Base-by-base conservation (phyloP, 208 protist species). In the Acanthamoeba quina region DNA sequence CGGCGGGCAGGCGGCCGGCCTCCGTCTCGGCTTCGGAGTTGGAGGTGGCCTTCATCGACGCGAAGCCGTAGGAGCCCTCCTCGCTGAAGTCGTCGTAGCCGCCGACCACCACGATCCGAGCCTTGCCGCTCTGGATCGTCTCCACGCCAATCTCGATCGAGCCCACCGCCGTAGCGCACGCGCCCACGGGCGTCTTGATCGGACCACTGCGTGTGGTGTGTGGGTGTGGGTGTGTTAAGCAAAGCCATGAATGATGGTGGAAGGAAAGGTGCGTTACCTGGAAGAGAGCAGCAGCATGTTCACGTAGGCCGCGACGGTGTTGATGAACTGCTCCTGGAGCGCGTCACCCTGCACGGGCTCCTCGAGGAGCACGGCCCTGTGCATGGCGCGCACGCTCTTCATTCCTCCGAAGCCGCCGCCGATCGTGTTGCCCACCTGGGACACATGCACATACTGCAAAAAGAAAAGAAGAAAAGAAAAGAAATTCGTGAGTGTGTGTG, bases 141-240 rank as follows among this genome's bases (percentile, higher is more conserved):
- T 97, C 97, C 29, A 97, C 76, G 26, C 95, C 97, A 86, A 98
- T 96, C 82, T 98, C 97, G n/a, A 98, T 93, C 41, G 96, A 97
- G 78, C 97, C 96, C n/a, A 96, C 97, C 6, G 97, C 97, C 26
- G 97, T 98, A 15, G 97, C 97, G 92, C 97, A 98, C 3, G 97
- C 97, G 52, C 96, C 97, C 26, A 98, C 97, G n/a, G 97, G 96
- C n/a, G 97, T 98, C 91, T 98, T 98, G 82, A 98, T 98, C 5
- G 97, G 97, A 26, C 97, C 97, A 29, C 93, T 94, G 7, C 52
- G 52, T 56, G 52, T 37, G 34, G 44, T 47, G 41, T 47, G 41
- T 5, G 41, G 2, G 54, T 58, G 54, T 24, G 10, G 0, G 54
- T 58, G 6, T 58, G 54, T 24, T 58, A 24, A 19, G 52, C 17